These are phyloP conservation scores for Pichia sp. DNA, from an alignment of 1,139 yeast genomes.

Conservation along the genomic window DNA sequence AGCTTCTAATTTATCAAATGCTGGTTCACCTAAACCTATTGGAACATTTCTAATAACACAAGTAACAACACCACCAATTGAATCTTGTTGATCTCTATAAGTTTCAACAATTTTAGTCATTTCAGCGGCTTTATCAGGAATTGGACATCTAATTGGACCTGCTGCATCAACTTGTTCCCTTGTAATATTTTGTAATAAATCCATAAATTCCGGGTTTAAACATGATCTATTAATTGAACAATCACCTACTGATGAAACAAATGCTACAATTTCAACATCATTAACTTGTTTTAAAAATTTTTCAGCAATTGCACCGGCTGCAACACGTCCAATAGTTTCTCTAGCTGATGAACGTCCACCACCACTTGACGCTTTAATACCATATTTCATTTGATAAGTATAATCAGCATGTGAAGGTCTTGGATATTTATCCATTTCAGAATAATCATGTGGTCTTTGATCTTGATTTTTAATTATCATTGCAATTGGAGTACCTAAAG, in stretches of 20 bases:
- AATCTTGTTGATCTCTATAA: constrained; percentile 81
- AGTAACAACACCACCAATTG: constrained; percentile 96
- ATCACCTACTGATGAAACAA: constrained; percentile 85
- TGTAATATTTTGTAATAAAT: constrained; percentile 66
- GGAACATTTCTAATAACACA: constrained; percentile 95
- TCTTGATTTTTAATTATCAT: constrained; percentile 91
- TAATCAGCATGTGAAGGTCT: constrained; percentile 98
- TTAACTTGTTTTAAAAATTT: constrained; percentile 72
- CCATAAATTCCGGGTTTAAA: constrained; percentile 54
- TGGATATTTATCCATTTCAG: constrained; percentile 91
- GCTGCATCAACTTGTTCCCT: constrained; percentile 82
- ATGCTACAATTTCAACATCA: constrained; percentile 91
- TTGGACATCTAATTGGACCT: constrained; percentile 95
- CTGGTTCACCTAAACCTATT: constrained; percentile 93
- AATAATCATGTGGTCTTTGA: constrained; percentile 93
- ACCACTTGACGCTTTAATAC: constrained; percentile 88
- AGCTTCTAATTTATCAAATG: constrained; percentile 94
- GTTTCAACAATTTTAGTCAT: constrained; percentile 87
- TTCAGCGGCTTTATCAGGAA: constrained; percentile 55
- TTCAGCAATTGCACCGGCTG: constrained; percentile 98
- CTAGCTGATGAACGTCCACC: constrained; percentile 98
- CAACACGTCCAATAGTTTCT: constrained; percentile 97
- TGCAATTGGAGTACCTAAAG: constrained; percentile 93
- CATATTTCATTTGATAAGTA: constrained; percentile 87
- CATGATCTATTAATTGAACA: constrained; percentile 73